Conservation (phyloP, 2,329 filamentous ascomycete genomes). For the Fusarium ambrosium region DNA sequence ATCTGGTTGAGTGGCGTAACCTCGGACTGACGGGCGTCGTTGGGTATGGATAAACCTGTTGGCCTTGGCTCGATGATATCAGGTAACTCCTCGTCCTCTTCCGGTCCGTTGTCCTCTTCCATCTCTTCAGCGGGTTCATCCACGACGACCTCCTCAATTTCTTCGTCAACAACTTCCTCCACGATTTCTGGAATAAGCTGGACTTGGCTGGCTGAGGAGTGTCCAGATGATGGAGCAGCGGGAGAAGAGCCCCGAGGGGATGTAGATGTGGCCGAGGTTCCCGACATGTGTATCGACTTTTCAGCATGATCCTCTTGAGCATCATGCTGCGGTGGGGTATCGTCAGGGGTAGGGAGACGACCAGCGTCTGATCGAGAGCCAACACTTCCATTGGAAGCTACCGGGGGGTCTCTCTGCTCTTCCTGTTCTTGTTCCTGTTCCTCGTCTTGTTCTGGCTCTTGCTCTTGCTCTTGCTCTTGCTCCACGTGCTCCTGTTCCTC, state of each 20-base stretch:
- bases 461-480: slow-evolving; percentile 26
- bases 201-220: slow-evolving; percentile 7
- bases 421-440: slow-evolving; percentile 29
- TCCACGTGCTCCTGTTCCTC: slow-evolving; percentile 12
- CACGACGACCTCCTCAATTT: slow-evolving; percentile 29
- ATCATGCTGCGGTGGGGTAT: slow-evolving; percentile 60
- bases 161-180: slow-evolving; percentile 36
- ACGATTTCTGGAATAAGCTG: slow-evolving; percentile 20
- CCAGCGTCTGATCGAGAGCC: slow-evolving; percentile 56
- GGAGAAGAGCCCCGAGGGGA: slow-evolving; percentile 22
- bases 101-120: slow-evolving; percentile 22
- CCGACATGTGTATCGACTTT: slow-evolving; percentile 36
- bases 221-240: slow-evolving; percentile 6
- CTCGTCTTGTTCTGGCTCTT: slow-evolving; percentile 26
- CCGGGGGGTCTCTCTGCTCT: slow-evolving; percentile 13
- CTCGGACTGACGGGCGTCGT: slow-evolving; percentile 40
- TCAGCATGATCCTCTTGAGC: slow-evolving; percentile 34
- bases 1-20: slow-evolving; percentile 55
- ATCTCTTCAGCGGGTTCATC: slow-evolving; percentile 25
- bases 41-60: slow-evolving; percentile 22
- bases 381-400: slow-evolving; percentile 49
- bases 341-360: slow-evolving; percentile 67
- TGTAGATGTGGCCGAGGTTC: slow-evolving; percentile 14
- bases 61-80: slow-evolving; percentile 23
- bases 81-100: slow-evolving; percentile 22